Conservation (phyloP, 108 stramenopile genomes). For the Discostella stelligeroides region DNA sequence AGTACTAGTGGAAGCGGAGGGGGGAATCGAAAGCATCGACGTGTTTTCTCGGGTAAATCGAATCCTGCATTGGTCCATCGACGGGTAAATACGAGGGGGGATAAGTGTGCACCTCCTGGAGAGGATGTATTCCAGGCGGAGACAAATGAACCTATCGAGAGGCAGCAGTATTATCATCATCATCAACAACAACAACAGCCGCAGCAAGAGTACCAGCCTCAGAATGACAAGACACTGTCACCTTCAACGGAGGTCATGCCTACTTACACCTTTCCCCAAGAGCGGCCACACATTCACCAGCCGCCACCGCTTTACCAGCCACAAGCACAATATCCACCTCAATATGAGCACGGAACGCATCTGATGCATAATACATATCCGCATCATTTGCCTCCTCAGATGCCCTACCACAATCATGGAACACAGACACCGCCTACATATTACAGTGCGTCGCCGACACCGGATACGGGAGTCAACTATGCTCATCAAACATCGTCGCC, state of each 20-base stretch:
- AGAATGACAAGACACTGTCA: not conserved
- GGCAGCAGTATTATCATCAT: not conserved
- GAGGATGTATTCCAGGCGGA: not conserved
- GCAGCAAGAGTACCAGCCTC: too few species aligned
- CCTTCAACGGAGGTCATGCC: not conserved
- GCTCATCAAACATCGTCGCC: conserved; percentile 7
- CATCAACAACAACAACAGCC: too few species aligned
- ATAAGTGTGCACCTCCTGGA: conserved; percentile 16
- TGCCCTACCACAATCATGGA: conserved; percentile 14
- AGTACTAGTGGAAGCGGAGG: too few species aligned
- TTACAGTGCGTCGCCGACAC: conserved; percentile 13
- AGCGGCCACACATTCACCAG: conserved; percentile 1
- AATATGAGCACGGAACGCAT: conserved; percentile 12
- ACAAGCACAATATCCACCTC: conserved; percentile 18
- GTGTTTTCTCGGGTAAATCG: conserved; percentile 63
- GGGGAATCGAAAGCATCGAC: conserved; percentile 62
- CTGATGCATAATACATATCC: conserved; percentile 15
- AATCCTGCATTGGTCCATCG: conserved; percentile 73
- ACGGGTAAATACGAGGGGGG: conserved; percentile 69
- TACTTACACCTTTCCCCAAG: not conserved
- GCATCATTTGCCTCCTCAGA: conserved; percentile 26
- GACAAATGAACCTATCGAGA: not conserved
- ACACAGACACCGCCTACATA: conserved; percentile 2
- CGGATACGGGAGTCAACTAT: conserved; percentile 18
- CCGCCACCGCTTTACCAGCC: conserved; percentile 28